These are phyloP conservation scores for Zoysia japonica DNA, from an alignment of 176 grass and related monocot species.

Conservation along the genomic window DNA sequence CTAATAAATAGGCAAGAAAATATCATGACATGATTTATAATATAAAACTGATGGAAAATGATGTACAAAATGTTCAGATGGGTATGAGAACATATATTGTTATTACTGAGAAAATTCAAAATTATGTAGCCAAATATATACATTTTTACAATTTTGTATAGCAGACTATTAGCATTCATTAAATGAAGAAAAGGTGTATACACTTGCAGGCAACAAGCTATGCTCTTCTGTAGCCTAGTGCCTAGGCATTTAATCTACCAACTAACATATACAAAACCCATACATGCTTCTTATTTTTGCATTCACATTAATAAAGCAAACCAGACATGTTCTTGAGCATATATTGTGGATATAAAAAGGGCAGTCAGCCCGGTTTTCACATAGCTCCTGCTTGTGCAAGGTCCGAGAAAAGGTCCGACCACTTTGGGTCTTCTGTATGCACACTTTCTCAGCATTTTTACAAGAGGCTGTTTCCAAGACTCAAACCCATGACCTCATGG, in stretches of 20 bases:
- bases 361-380: too few species aligned
- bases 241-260: not conserved
- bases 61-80: not conserved
- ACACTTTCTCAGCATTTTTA: too few species aligned
- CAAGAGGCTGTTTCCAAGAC: too few species aligned
- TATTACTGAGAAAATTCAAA: not conserved
- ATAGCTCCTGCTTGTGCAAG: too few species aligned
- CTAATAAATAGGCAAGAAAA: slow-evolving; percentile 13
- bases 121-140: not conserved
- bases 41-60: not conserved
- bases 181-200: not conserved
- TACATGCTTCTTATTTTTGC: not conserved
- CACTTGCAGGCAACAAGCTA: not conserved
- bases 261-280: not conserved
- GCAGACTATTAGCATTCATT: slow-evolving; percentile 4
- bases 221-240: not conserved
- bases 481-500: too few species aligned
- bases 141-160: not conserved
- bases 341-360: not conserved
- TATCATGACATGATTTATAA: not conserved
- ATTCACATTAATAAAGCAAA: not conserved
- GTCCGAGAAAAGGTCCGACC: too few species aligned
- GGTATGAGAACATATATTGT: not conserved
- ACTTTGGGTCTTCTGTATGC: too few species aligned
- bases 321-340: slow-evolving; percentile 6